A percentile compares a stretch with the other conserved stretches of the same genome.
Evolutionary conservation across 1,284 basidiomycete species (phyloP).

Genomic region (Rhodotorula sp.): DNA sequence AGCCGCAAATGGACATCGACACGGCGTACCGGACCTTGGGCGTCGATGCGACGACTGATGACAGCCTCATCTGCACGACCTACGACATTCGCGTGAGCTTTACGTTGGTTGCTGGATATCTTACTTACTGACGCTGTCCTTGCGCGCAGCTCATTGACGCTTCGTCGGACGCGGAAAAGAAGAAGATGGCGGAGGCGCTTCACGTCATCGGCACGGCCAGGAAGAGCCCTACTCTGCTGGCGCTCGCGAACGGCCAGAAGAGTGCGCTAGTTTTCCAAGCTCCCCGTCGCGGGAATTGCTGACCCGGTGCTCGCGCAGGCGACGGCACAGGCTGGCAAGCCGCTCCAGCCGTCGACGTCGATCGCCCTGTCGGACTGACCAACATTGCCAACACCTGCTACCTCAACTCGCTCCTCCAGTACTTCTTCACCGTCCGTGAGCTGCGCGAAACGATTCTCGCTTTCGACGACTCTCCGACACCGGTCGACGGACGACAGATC

Average conservation of each 20-base stretch:
- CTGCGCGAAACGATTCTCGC: constrained; percentile 71
- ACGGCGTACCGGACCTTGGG: constrained; percentile 72
- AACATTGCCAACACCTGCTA: constrained; percentile 94
- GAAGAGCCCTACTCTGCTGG: constrained; percentile 67
- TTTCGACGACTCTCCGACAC: constrained; percentile 48
- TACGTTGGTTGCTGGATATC: not conserved
- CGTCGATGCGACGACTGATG: constrained; percentile 67
- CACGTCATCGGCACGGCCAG: constrained; percentile 60
- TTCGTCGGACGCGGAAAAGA: constrained; percentile 33
- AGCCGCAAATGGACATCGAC: constrained; percentile 63
- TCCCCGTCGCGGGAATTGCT: not conserved
- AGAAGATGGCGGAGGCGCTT: constrained; percentile 49
- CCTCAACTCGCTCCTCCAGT: constrained; percentile 83
- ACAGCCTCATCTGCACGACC: constrained; percentile 70
- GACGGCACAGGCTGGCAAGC: constrained; percentile 7
- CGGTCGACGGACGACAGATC: constrained; percentile 57
- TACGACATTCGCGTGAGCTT: constrained; percentile 67
- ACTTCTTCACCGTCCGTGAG: constrained; percentile 91
- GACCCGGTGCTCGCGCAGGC: not conserved
- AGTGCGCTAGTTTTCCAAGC: constrained; percentile 59
- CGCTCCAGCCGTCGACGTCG: constrained; percentile 47
- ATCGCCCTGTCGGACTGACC: constrained; percentile 79
- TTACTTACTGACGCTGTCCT: not conserved
- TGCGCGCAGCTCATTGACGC: constrained; percentile 63
- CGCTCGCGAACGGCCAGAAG: constrained; percentile 66